Base-by-base conservation (phyloP, 2,329 filamentous ascomycete genomes). In the Neofusicoccum umdonicola region DNA sequence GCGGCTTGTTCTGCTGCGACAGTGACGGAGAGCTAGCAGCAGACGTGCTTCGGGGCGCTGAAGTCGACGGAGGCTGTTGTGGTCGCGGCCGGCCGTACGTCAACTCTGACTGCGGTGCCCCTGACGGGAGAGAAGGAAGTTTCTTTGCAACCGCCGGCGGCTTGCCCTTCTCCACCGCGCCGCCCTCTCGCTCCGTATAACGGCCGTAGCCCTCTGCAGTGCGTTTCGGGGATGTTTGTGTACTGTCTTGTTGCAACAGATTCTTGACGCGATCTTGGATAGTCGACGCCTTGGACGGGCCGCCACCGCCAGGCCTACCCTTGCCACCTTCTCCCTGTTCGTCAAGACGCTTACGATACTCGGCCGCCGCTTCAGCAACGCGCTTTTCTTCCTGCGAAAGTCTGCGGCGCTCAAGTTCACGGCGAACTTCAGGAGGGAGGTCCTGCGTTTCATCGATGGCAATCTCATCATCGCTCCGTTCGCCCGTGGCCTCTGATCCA, bases 191-290 rank as follows among this genome's bases (percentile, higher is more conserved):
- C 7, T 60, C 90, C 19, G 93, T 93, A 75, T 91, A 97, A 66
- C 89, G 89, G 7, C 95, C 95, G 74, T 98, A 98, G 0, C 94
- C 94, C 68, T 93, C 89, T 0, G 93, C 93, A 0, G 92, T 97
- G 69, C 88, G 87, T 34, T 86, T 84, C 13, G 80, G 79, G 1
- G 84, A 74, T 0, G 83, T 78, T 4, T 87, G 82, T 62, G 76
- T 77, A 45, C 90, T 92, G 72, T 97, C 93, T 66, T 88, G 27
- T 31, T 31, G 89, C 15, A 99, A 81, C 57, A 98, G 82, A 57
- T 87, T 92, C 79, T 96, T 91, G 63, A 99, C 92, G 68, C 94
- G 89, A 73, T 91, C 93, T 75, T 98, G 93, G 70, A 99, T 99
- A 31, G 89, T 91, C n/a, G 88, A 86, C 17, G 93, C 92, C 47